Evolutionary conservation across 106 monocot species (phyloP), one percentile per base, ranked within the genome.

Genomic region (Alisma plantagoaquatica): DNA sequence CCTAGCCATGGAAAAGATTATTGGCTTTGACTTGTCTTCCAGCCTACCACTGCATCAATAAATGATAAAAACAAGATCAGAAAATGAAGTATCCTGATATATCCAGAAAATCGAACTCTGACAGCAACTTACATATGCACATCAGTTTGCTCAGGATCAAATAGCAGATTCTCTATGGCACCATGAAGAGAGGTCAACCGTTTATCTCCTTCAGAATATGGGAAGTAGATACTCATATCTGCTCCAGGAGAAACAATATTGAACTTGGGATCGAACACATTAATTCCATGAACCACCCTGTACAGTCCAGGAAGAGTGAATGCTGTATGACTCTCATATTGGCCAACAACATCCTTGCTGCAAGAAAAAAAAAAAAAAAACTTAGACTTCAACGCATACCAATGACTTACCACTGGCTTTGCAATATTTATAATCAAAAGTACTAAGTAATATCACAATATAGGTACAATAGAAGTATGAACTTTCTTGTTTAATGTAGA

Each of bases 161-260:
- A 84, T 10, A 96, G 33, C 31, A 96, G 62, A 27, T 73, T 71
- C 50, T 96, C 96, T 69, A 96, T 78, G 18, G 81, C 78, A 48
- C 55, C 57, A 74, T 89, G 96, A 60, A 89, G 71, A 11, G 88
- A 96, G 51, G 84, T 96, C n/a, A 96, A 78, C 56, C 96, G 58
- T 41, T 67, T 89, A 26, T 73, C 75, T 18, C 47, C 65, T 53
- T 96, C 88, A 4, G 84, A 77, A 46, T 70, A 76, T 10, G 96
- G 78, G 35, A 96, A 96, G 48, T 96, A 96, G 33, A 96, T 84
- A 18, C 53, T 47, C 77, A 73, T 73, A 51, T 96, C 96, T 25
- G 96, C 88, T 31, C 89, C 96, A 11, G 96, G 96, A 22, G 96
- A 96, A 17, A 96, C 96, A 51, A 96, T 96, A 65, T 96, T 96